Evolutionary conservation across 2,329 filamentous ascomycete genomes (phyloP), one percentile per base, ranked within the genome.

Genomic region (Diaporthe ampelina): DNA sequence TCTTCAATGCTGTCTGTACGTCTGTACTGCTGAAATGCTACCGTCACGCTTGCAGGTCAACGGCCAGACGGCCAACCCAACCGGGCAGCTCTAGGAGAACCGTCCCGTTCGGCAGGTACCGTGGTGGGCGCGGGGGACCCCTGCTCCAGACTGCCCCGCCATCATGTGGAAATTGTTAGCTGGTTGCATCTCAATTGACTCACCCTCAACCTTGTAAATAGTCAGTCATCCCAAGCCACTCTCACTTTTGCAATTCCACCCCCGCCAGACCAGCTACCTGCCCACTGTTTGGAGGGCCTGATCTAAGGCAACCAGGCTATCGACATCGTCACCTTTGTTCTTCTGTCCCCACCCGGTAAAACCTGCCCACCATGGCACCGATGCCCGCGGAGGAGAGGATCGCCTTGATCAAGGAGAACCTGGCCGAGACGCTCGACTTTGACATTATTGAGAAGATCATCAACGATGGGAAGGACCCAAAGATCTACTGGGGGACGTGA

Each of bases 401-500:
- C 79, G 88, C 88, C 72, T 89, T 97, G 80, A 97, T 97, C 85
- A 91, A 89, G 76, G 91, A 92, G 82, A 97, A 97, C 83, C 88
- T 97, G 74, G 91, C 92, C 76, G 95, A 98, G 87, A 87, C 94
- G 67, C 89, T 98, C 75, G 95, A 97, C 81, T 91, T 91, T 32
- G 94, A 97, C 81, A 94, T 97, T 76, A 93, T 97, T 81, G 91
- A 95, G 82, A 88, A 91, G 59, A 89, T 96, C 76, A 84, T 93
- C 77, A 91, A 91, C 75, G 89, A 94, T 82, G 92, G 94, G 71
- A 89, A 92, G 61, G 90, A 91, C 71, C 89, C 94, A 69, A 93
- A 92, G 82, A 91, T 97, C 83, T 97, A 97, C 91, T 97, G 94
- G 94, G 94, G 91, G 90, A 81, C 76, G 83, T 77, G 76, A 70